Percentiles rank a stretch among this genome's conserved stretches.
These are phyloP conservation scores for Vaccinium macrocarpon DNA, from an alignment of 148 eudicot genomes.

Conservation along the genomic window DNA sequence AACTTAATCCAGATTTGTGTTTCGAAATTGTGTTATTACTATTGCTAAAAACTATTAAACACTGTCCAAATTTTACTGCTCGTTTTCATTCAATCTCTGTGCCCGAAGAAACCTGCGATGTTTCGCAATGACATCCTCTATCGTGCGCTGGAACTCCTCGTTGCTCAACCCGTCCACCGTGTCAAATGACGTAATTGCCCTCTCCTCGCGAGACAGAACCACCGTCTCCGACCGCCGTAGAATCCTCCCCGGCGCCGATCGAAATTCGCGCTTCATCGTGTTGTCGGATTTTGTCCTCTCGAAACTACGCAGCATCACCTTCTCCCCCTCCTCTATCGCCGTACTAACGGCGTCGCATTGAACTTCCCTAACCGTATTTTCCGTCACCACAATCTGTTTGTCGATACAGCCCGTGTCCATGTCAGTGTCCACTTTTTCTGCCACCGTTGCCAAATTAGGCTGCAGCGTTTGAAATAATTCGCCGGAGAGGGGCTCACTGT, in stretches of 20 bases:
- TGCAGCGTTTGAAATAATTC: neutral
- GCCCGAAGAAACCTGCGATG: slow-evolving; percentile 35
- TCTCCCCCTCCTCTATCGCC: slow-evolving; percentile 27
- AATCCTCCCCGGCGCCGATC: slow-evolving; percentile 17
- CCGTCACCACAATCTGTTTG: slow-evolving; percentile 17
- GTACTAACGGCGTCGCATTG: slow-evolving; percentile 19
- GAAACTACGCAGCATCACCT: slow-evolving; percentile 29
- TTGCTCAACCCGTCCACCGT: slow-evolving; percentile 48
- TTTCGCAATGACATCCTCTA: slow-evolving; percentile 58
- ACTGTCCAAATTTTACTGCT: neutral
- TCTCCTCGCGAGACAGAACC: neutral
- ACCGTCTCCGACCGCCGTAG: slow-evolving; percentile 53
- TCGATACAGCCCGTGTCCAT: neutral
- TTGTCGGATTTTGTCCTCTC: slow-evolving; percentile 48
- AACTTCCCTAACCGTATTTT: neutral
- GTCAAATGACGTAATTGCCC: slow-evolving; percentile 16
- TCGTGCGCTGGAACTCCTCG: slow-evolving; percentile 58
- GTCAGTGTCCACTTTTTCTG: neutral
- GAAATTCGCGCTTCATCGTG: slow-evolving; percentile 29
- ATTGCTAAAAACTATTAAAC: too few species aligned
- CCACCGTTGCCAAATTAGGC: neutral
- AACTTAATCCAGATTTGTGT: too few species aligned
- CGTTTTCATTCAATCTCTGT: slow-evolving; percentile 25
- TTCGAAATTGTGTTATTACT: too few species aligned
- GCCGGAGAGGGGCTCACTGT: neutral